Conservation (phyloP, 306 rosid species). For the Pachyrhizus erosus region DNA sequence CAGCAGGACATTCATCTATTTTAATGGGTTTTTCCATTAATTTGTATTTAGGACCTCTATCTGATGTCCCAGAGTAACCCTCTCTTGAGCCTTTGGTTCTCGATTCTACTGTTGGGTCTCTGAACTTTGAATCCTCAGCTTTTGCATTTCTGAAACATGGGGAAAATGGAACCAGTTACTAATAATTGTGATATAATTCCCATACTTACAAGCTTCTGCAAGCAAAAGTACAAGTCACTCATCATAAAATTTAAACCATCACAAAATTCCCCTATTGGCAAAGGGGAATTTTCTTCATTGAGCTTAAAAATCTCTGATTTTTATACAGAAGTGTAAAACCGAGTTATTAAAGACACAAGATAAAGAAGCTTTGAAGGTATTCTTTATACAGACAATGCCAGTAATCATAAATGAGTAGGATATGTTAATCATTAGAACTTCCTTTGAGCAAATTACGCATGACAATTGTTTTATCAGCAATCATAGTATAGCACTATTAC, state of each 20-base stretch:
- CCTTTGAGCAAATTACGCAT: neutral
- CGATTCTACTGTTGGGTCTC: slow-evolving; percentile 63
- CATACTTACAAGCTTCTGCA: slow-evolving; percentile 15
- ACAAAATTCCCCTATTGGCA: neutral
- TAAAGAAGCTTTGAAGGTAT: neutral
- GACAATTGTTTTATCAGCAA: slow-evolving; percentile 18
- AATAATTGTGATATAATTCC: slow-evolving; percentile 17
- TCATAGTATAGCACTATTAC: slow-evolving; percentile 6
- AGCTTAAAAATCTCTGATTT: neutral
- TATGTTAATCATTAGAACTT: slow-evolving; percentile 5
- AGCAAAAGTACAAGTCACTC: neutral
- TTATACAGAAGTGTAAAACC: neutral
- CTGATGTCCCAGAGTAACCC: slow-evolving; percentile 64
- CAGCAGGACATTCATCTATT: slow-evolving; percentile 64
- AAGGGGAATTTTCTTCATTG: neutral
- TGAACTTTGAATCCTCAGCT: slow-evolving; percentile 69
- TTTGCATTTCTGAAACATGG: slow-evolving; percentile 63
- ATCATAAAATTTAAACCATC: slow-evolving; percentile 28
- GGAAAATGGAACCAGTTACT: slow-evolving; percentile 38
- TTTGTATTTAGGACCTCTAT: slow-evolving; percentile 75
- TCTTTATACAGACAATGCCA: slow-evolving; percentile 1
- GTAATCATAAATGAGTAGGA: slow-evolving; percentile 5
- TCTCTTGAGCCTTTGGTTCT: slow-evolving; percentile 74
- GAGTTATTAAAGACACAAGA: neutral
- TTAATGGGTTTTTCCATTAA: slow-evolving; percentile 68